Evolutionary conservation across 768 basidiomycete genomes (phyloP).

Genomic region (Tulasnella sp.): DNA sequence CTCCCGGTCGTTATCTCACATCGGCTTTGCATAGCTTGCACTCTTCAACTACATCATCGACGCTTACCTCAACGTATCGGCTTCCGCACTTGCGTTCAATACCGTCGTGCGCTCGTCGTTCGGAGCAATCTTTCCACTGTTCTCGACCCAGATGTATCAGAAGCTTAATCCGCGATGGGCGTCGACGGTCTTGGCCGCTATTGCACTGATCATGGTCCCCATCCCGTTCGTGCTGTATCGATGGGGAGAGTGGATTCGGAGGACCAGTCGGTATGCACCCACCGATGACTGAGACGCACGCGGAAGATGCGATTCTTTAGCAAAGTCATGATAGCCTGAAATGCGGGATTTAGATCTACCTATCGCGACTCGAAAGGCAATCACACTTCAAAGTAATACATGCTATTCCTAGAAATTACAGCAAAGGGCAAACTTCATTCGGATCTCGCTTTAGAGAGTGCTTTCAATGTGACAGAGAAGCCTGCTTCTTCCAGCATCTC

Average conservation of each 20-base stretch:
- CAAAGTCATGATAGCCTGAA: no score
- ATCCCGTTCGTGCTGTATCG: slow-evolving; percentile 20
- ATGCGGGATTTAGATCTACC: no score
- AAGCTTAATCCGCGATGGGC: slow-evolving; percentile 29
- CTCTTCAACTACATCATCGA: slow-evolving; percentile 29
- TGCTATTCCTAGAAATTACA: no score
- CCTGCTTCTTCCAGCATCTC: no score
- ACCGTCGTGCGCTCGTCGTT: slow-evolving; percentile 20
- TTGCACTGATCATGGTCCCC: slow-evolving; percentile 24
- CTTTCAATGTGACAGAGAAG: no score
- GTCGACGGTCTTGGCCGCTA: slow-evolving; percentile 26
- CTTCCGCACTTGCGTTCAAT: slow-evolving; percentile 28
- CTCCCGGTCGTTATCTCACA: neutral
- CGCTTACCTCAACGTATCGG: slow-evolving; percentile 29
- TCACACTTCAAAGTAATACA: no score
- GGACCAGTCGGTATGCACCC: slow-evolving; percentile 9
- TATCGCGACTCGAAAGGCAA: no score
- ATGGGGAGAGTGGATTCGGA: slow-evolving; percentile 5
- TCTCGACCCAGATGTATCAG: slow-evolving; percentile 28
- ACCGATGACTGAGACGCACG: no score
- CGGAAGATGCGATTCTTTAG: no score
- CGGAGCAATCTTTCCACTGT: slow-evolving; percentile 21
- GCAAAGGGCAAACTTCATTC: no score
- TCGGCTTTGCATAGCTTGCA: slow-evolving; percentile 14
- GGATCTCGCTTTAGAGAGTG: no score